Base-by-base conservation (phyloP, 2,329 filamentous ascomycete species). In the Fusarium citri region DNA sequence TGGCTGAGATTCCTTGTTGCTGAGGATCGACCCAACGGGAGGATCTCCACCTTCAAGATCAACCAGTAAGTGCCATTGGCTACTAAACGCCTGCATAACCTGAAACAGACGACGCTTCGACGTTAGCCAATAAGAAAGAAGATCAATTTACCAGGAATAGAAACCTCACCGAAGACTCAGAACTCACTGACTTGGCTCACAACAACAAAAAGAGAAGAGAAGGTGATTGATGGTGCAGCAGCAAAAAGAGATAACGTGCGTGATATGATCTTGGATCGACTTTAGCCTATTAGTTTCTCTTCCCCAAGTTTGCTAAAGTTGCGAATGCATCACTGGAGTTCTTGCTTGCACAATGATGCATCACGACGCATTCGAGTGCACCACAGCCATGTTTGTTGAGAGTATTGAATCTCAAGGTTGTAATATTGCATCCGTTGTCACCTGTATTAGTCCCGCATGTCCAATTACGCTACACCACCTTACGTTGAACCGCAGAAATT, bases 31-130 rank as follows among this genome's bases (percentile, higher is more conserved):
- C 55, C 18, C 49, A 55, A 25, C 59, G 46, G 34, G 16, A 46
- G 12, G 43, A 28, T 55, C 53, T 43, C 72, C 72, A 73, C 68
- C 43, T 16, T 43, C 50, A 51, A 54, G 57, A 30, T 50, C 53
- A 47, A 43, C 42, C 31, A 42, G 41, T 41, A 54, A 55, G 46
- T 16, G 40, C 60, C 47, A 79, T 78, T 78, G 77, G 77, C 59
- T 69, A 51, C 25, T 72, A 77, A 68, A 61, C 72, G 75, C 72
- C 72, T 66, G 74, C 77, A 78, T 74, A 76, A 77, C 72, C 78
- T 79, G 77, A 79, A 79, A 79, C 77, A 76, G 70, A 78, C 76
- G 75, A 79, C 62, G 72, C 61, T 63, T 64, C 65, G 56, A 59
- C 51, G 46, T 64, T 62, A 46, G 42, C 75, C 73, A 77, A 76